These are phyloP conservation scores for Umbilicus rupestris DNA, from an alignment of 164 flowering plant genomes.

Conservation along the genomic window DNA sequence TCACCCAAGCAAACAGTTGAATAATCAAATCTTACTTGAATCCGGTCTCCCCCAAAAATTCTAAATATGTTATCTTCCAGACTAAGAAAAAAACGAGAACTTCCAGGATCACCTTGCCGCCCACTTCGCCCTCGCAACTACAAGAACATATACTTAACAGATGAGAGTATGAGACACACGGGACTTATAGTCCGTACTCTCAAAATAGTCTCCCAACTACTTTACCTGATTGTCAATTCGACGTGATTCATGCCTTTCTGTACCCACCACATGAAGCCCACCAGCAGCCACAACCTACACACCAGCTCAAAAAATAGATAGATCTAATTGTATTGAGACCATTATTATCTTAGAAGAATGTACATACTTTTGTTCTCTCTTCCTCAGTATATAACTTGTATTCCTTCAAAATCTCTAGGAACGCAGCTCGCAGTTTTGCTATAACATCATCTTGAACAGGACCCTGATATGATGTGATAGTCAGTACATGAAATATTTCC, in stretches of 20 bases:
- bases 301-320: slow-evolving; percentile 7
- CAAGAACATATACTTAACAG: background rate
- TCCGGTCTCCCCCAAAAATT: slow-evolving; percentile 90
- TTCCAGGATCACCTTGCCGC: slow-evolving; percentile 98
- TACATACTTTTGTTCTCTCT: slow-evolving; percentile 68
- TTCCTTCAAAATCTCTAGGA: slow-evolving; percentile 56
- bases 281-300: slow-evolving; percentile 84
- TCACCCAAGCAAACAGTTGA: background rate
- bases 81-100: slow-evolving; percentile 94
- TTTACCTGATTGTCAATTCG: slow-evolving; percentile 95
- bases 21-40: slow-evolving; percentile 53
- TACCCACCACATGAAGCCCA: slow-evolving; percentile 96
- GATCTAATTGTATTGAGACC: background rate
- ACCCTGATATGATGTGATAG: slow-evolving; percentile 37
- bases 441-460: slow-evolving; percentile 85
- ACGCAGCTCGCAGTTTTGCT: slow-evolving; percentile 64
- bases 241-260: slow-evolving; percentile 98
- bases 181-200: background rate
- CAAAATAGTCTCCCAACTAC: background rate
- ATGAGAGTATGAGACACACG: background rate
- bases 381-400: slow-evolving; percentile 73
- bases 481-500: background rate
- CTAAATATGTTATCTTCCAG: slow-evolving; percentile 97
- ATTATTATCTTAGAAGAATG: background rate
- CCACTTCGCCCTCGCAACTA: slow-evolving; percentile 98